Evolutionary conservation across 202 grass and related monocot species (phyloP), one percentile per base, ranked within the genome.

Genomic region (Cymbopogon flexuosus): DNA sequence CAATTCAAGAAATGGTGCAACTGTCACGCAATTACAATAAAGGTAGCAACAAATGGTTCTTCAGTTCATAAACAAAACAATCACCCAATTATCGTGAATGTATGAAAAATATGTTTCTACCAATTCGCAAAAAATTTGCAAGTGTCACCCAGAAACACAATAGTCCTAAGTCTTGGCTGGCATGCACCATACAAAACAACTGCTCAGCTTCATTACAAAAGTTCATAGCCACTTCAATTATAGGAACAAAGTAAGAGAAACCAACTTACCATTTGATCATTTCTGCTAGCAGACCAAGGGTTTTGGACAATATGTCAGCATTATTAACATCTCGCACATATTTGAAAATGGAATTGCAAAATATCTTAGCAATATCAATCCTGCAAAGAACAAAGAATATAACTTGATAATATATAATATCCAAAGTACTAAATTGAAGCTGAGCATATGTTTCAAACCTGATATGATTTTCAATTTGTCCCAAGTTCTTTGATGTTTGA

Each of bases 221-320:
- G 1, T 36, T 82, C 16, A 77, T 49, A 51, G 33, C 23, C 49
- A 64, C 19, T 35, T 69, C 77, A 69, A 66, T 46, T 41, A 51
- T 49, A 65, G 71, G 42, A 61, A 81, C 31, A 71, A 79, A 49
- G 7, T 1, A 68, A 76, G 19, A 36, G 2, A 37, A 34, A 79
- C 52, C 15, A 46, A 85, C 79, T 90, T 97, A 97, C 94, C 94
- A 97, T 70, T 89, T 93, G 30, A 97, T 82, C 73, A 94, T 85
- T 80, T 91, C 92, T 73, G 92, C 42, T 84, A 97, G 79, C 36
- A 97, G 52, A 41, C 81, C 47, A 79, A 97, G 78, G 31, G 81
- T 94, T 89, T 87, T 86, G 22, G 94, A 84, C 80, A 94, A 58
- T 79, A 94, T 79, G 66, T 62, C 70, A 30, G 80, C 56, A 80